Base-by-base conservation (phyloP, 495 filamentous ascomycete genomes). In the Evansstolkia leycettana region DNA sequence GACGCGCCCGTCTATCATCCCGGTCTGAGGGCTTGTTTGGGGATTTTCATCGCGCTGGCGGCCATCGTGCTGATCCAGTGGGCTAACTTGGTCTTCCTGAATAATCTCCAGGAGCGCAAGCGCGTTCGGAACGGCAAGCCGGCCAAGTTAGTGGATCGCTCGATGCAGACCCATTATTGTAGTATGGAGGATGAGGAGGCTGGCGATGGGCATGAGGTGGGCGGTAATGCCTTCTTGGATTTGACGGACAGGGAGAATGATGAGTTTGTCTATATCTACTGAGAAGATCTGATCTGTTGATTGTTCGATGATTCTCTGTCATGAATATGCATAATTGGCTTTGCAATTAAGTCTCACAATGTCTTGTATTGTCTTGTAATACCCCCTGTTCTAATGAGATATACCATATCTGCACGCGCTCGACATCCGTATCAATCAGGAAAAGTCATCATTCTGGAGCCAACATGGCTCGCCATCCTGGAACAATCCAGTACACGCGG, bases 191-290 rank as follows among this genome's bases (percentile, higher is more conserved):
- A 52, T 31, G 41, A 43, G 33, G 36, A 42, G 14, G 42, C 37
- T 3, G 36, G 43, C 16, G 42, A 49, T 7, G 52, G 50, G 2
- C 46, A 46, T 32, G n/a, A n/a, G n/a, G 54, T 46, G 46, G 65
- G 45, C 8, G 51, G 46, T 29, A 38, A 66, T 24, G 70, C 64
- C 8, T 70, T 72, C 34, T 35, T 57, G 33, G 76, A 78, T 54
- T 37, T 76, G 48, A 80, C 74, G 17, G 75, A 79, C 46, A 48
- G 70, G 19, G 53, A 75, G 57, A 79, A 81, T 45, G 73, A 79
- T 42, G 75, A 80, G 54, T 78, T 79, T 58, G 65, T 78, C 5
- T 78, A 77, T 61, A 69, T 79, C 36, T 75, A 77, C 42, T 78
- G 59, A 30, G 20, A 23, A 23, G n/a, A n/a, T n/a, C n/a, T n/a